These are phyloP conservation scores for Mesembryanthemum crystallinum DNA, from an alignment of 148 eudicot species.

Conservation along the genomic window DNA sequence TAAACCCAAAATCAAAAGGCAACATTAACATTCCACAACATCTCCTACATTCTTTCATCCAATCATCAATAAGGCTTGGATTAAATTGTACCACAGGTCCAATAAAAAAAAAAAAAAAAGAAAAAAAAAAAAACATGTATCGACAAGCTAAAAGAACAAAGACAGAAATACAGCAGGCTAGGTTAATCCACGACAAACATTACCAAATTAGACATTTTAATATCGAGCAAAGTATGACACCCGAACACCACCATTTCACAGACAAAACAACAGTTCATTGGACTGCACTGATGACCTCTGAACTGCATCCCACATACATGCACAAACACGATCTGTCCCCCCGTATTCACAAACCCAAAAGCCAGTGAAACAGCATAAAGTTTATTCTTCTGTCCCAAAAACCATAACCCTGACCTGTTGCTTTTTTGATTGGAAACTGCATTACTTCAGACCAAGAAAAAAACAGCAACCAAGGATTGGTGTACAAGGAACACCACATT, in stretches of 20 bases:
- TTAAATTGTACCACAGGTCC: background rate
- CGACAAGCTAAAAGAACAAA: background rate
- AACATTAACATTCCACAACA: too few relatives aligned
- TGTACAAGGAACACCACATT: constrained; percentile 16
- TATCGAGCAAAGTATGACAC: constrained; percentile 12
- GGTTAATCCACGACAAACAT: constrained; percentile 8
- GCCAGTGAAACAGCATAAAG: constrained; percentile 25
- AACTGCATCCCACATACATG: constrained; percentile 8
- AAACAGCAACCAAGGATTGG: background rate
- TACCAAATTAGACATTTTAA: constrained; percentile 16
- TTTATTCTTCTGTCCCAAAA: constrained; percentile 11
- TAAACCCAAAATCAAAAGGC: too few relatives aligned
- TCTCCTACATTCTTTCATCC: too few relatives aligned
- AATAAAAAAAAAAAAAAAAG: too few relatives aligned
- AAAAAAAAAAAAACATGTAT: background rate
- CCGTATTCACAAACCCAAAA: constrained; percentile 22
- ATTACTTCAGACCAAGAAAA: constrained; percentile 12
- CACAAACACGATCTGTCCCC: constrained; percentile 24
- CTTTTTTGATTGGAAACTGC: constrained; percentile 18
- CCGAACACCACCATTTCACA: constrained; percentile 17
- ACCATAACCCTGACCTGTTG: constrained; percentile 11
- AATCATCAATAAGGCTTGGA: too few relatives aligned
- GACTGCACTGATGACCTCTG: constrained; percentile 11
- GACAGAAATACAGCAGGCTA: background rate
- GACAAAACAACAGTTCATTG: constrained; percentile 27